Base-by-base conservation (phyloP, 768 basidiomycete genomes). In the Tricholoma sp. region DNA sequence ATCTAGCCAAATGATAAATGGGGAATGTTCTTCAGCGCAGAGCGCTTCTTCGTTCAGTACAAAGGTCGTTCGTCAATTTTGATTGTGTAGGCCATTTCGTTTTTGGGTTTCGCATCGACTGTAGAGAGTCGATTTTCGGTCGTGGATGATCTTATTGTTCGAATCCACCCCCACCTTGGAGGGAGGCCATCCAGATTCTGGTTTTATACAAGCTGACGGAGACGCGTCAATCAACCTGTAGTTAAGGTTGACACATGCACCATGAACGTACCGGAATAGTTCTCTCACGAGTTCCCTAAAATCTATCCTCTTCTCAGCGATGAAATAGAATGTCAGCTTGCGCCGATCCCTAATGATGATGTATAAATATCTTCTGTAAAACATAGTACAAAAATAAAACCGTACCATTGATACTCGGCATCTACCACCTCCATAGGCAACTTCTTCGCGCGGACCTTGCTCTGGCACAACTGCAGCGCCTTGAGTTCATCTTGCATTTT, bases 381-480 rank as follows among this genome's bases (percentile, higher is more conserved):
- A 49, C 28, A 51, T 54, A 50, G 18, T 42, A 10, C 31, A 10
- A 13, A 55, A 45, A 1, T 12, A 36, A 36, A 74, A 29, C 28
- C 88, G 29, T 55, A 94, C 94, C 94, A 98, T 68, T 99, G 96
- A 75, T 95, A 99, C 73, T 98, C 96, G 32, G 95, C 96, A 71
- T 98, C 96, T 50, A 97, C 86, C 57, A 99, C 94, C 71, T 98
- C 93, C 96, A 99, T 99, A 15, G 94, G 94, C 66, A 98, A 74
- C 68, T 94, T 94, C 75, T 95, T 91, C 70, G 94, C 92, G 53
- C 86, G 78, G 12, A 97, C 95, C 71, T 98, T 98, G 58, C 79
- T 90, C 70, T 93, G 85, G 63, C 95, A 97, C 54, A 98, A 75
- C 65, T 91, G 86, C 44, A 99, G 75, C 18, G 96, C 96, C 73